These are phyloP conservation scores for Simplicillium sp. DNA, from an alignment of 2,329 filamentous ascomycete genomes.

Conservation along the genomic window DNA sequence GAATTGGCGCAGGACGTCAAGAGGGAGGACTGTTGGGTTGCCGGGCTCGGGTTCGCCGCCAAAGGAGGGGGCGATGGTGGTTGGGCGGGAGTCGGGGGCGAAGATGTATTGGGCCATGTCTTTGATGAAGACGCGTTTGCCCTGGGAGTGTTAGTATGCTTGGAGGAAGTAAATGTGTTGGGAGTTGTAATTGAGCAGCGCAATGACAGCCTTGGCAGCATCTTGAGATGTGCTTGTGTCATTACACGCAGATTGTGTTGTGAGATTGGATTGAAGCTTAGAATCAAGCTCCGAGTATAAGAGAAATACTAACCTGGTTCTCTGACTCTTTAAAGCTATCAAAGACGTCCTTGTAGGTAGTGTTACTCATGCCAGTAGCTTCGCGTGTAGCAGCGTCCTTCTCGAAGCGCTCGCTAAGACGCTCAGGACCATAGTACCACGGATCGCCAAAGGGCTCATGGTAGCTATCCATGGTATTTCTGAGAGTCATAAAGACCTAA, in stretches of 20 bases:
- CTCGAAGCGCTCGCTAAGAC: slow-evolving; percentile 70
- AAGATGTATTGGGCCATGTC: slow-evolving; percentile 93
- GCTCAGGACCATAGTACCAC: slow-evolving; percentile 91
- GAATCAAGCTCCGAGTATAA: neutral
- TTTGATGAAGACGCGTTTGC: slow-evolving; percentile 94
- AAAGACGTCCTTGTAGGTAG: slow-evolving; percentile 70
- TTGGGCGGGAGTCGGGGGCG: slow-evolving; percentile 58
- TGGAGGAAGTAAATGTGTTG: too few species aligned
- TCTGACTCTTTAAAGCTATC: slow-evolving; percentile 63
- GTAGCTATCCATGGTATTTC: slow-evolving; percentile 69
- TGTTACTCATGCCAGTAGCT: slow-evolving; percentile 56
- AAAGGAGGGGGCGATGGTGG: slow-evolving; percentile 72
- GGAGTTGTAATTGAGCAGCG: too few species aligned
- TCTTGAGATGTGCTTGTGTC: too few species aligned
- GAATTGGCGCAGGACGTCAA: slow-evolving; percentile 64
- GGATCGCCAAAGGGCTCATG: slow-evolving; percentile 97
- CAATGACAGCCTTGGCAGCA: too few species aligned
- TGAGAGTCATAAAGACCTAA: slow-evolving; percentile 93
- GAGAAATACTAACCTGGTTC: slow-evolving; percentile 53
- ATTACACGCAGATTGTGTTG: neutral
- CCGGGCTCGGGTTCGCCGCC: slow-evolving; percentile 52
- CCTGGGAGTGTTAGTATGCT: slow-evolving; percentile 38
- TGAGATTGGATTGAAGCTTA: neutral
- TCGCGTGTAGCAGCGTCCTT: slow-evolving; percentile 48
- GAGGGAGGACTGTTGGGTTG: slow-evolving; percentile 81